Base-by-base conservation (phyloP, 306 rosid genomes). In the Ammopiptanthus mongolicus region DNA sequence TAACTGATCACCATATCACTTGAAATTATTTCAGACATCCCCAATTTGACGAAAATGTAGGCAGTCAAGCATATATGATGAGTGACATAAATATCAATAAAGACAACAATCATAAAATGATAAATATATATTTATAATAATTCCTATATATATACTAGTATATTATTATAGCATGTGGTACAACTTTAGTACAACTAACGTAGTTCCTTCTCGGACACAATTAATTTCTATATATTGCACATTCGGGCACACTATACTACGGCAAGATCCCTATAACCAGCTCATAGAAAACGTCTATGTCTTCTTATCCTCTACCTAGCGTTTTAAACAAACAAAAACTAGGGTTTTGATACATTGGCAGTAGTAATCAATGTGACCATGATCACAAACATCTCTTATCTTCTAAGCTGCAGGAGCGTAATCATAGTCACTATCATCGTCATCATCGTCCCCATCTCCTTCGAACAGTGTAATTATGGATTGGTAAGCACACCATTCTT, bases 371-470 rank as follows among this genome's bases (percentile, higher is more conserved):
- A n/a, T n/a, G 28, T 50, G 2, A 19, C 50, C 18, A 48, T 18
- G 44, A 31, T 13, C 51, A 22, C 12, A 10, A 23, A 19, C 55
- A 23, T 53, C 37, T 41, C 25, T 14, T 59, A 37, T 60, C 52
- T 39, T 66, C 69, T 61, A 75, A 36, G 81, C 81, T 21, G 84
- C 84, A 0, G 78, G 74, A 31, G 77, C 81, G 5, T 81, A 75
- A 52, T 75, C 84, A 7, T 75, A 62, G 13, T 2, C 76, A 4
- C 72, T 73, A 4, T 34, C 78, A 48, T 21, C 77, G 0, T 68
- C 42, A 0, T 75, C 63, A 0, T 75, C 84, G 0, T 68, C 84
- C 0, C 72, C 83, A 0, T 81, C 84, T 41, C 63, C 80, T 81
- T 75, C 80, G 0, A 28, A 5, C 14, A 4, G 7, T 2, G 33